phyloP scores from a whole-genome alignment of 148 eudicot genomes.

The Amaranthus hypochondriacus region DNA sequence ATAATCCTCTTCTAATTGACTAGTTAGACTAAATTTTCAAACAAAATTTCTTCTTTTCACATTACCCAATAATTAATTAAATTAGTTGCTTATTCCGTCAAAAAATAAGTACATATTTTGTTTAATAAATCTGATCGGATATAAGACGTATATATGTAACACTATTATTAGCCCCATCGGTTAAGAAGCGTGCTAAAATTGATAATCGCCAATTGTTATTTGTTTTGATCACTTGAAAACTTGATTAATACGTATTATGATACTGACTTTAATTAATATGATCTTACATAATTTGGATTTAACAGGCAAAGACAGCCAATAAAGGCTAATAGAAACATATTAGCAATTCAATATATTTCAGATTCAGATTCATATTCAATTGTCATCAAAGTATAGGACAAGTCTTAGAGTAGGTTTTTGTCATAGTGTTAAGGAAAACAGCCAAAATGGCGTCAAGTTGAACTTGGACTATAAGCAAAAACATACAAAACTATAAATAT shows the following conservation, averaged over 20 bases:
- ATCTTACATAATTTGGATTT: neutral
- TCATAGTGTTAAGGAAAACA: neutral
- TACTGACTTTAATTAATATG: neutral
- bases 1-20: slow-evolving; percentile 1
- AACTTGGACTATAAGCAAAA: neutral
- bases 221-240: neutral
- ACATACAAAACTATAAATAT: neutral
- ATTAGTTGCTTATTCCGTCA: neutral
- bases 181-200: neutral
- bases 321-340: neutral
- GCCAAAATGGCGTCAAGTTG: slow-evolving; percentile 7
- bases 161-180: no score
- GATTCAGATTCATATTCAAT: slow-evolving; percentile 10
- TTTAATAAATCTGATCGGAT: no score
- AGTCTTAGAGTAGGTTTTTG: neutral
- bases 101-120: no score
- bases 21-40: neutral
- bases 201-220: neutral
- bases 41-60: neutral
- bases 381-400: slow-evolving; percentile 19
- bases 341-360: neutral
- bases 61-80: neutral
- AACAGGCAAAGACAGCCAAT: slow-evolving; percentile 1
- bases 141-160: no score
- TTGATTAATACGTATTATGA: neutral